Conservation (phyloP, 2,329 filamentous ascomycete species). For the Lasiodiplodia sp. region DNA sequence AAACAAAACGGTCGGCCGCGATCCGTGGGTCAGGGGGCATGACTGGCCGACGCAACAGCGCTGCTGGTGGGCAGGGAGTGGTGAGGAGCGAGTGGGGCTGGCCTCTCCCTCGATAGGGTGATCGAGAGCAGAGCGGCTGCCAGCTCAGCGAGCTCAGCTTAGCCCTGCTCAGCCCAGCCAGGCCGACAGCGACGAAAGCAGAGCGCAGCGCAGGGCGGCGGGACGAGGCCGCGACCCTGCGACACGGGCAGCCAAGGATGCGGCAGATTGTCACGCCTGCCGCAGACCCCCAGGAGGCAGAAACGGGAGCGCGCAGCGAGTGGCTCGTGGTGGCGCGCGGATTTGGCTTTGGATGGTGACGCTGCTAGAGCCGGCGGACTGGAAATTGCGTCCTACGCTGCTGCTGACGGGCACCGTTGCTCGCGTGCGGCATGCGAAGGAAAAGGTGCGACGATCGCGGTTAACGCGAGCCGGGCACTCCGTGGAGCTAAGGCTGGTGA, state of each 20-base stretch:
- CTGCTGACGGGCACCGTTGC: constrained; percentile 18
- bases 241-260: constrained; percentile 5
- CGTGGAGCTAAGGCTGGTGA: constrained; percentile 16
- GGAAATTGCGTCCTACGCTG: background rate
- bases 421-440: constrained; percentile 21
- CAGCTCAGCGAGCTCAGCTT: constrained; percentile 19
- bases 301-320: constrained; percentile 12
- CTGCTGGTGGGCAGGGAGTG: background rate
- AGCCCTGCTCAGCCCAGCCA: constrained; percentile 10
- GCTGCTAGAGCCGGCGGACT: constrained; percentile 3
- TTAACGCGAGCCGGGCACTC: constrained; percentile 13
- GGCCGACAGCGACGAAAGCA: background rate
- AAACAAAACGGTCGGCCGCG: constrained; percentile 26
- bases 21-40: constrained; percentile 15
- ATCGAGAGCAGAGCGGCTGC: constrained; percentile 4
- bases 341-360: background rate
- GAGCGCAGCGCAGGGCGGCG: constrained; percentile 2
- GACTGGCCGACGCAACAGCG: constrained; percentile 12
- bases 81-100: constrained; percentile 11
- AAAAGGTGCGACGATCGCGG: constrained; percentile 26
- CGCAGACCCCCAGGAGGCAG: constrained; percentile 6
- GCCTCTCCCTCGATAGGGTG: constrained; percentile 10
- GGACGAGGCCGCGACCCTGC: background rate
- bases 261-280: constrained; percentile 21
- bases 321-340: constrained; percentile 4